phyloP scores from a whole-genome alignment of 2,329 filamentous ascomycete species.

The Ophiostoma triangulosporum region DNA sequence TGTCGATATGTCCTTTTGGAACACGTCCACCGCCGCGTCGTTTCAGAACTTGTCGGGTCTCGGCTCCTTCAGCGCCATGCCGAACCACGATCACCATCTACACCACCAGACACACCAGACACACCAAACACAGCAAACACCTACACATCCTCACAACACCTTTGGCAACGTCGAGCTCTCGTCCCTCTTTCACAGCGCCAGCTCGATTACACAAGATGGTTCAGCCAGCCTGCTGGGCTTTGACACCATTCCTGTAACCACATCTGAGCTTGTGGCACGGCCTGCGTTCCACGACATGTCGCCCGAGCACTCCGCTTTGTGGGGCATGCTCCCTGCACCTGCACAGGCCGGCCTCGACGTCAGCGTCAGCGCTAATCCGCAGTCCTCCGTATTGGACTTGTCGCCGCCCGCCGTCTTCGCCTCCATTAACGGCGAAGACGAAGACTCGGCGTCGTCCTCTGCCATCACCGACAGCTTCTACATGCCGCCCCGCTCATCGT shows the following conservation, averaged over 20 bases:
- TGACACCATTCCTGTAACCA: conserved; percentile 1
- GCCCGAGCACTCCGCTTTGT: conserved; percentile 3
- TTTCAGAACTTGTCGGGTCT: conserved; percentile 3
- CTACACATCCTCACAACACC: too few species aligned
- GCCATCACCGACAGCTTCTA: conserved; percentile 3
- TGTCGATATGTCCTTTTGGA: conserved; percentile 6
- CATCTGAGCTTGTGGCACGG: conserved; percentile 4
- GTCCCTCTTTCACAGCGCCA: neutral
- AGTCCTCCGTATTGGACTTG: conserved; percentile 1
- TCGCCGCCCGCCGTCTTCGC: conserved; percentile 3
- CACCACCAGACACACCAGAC: too few species aligned
- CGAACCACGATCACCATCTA: neutral
- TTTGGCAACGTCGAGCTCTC: neutral
- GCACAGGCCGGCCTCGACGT: conserved; percentile 1
- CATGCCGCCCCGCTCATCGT: conserved; percentile 3
- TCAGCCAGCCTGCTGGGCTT: conserved; percentile 1
- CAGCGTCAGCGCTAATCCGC: neutral
- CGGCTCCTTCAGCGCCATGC: neutral
- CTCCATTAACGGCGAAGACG: conserved; percentile 1
- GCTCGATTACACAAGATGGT: neutral
- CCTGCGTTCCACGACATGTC: conserved; percentile 8
- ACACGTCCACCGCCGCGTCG: neutral
- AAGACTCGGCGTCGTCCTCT: neutral
- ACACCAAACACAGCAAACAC: too few species aligned
- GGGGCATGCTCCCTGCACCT: conserved; percentile 3